These are phyloP conservation scores for Plasmopara muralis DNA, from an alignment of 352 stramenopile genomes.

Conservation along the genomic window DNA sequence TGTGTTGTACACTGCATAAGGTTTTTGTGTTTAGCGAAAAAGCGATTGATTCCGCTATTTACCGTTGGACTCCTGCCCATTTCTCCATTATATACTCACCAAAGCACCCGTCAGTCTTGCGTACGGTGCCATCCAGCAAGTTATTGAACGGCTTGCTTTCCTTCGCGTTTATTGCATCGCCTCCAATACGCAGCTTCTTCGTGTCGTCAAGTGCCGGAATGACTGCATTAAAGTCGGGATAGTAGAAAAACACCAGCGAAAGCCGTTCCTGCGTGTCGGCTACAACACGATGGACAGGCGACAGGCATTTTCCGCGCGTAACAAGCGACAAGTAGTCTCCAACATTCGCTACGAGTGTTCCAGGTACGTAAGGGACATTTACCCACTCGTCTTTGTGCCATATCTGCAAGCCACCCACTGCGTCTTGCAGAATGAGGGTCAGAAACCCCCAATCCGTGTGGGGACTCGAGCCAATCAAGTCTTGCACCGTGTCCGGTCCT, in stretches of 20 bases:
- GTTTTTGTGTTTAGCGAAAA: too few species aligned
- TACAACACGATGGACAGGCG: conserved; percentile 69
- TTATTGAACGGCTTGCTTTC: conserved; percentile 56
- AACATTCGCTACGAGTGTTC: conserved; percentile 67
- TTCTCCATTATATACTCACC: conserved; percentile 82
- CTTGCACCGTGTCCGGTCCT: conserved; percentile 35
- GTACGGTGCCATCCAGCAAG: conserved; percentile 57
- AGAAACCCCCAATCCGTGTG: conserved; percentile 84
- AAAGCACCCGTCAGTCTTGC: conserved; percentile 50
- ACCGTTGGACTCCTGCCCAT: conserved; percentile 68
- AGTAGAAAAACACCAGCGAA: conserved; percentile 85
- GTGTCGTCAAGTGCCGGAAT: too few species aligned
- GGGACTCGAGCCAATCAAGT: conserved; percentile 76
- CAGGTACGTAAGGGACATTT: conserved; percentile 64
- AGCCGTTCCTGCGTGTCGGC: conserved; percentile 64
- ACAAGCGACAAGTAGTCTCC: conserved; percentile 80
- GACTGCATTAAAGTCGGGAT: conserved; percentile 54
- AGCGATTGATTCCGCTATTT: not conserved
- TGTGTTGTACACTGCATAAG: too few species aligned
- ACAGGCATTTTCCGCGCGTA: conserved; percentile 53
- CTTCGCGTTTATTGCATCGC: conserved; percentile 24
- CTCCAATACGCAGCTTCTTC: conserved; percentile 16
- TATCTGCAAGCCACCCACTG: conserved; percentile 61
- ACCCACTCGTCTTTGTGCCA: conserved; percentile 65
- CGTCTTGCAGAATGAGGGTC: conserved; percentile 78